A percentile compares a stretch with the other conserved stretches of the same genome.
Conservation (phyloP, 345 rosid species). For the Xanthoceras sorbifolium region DNA sequence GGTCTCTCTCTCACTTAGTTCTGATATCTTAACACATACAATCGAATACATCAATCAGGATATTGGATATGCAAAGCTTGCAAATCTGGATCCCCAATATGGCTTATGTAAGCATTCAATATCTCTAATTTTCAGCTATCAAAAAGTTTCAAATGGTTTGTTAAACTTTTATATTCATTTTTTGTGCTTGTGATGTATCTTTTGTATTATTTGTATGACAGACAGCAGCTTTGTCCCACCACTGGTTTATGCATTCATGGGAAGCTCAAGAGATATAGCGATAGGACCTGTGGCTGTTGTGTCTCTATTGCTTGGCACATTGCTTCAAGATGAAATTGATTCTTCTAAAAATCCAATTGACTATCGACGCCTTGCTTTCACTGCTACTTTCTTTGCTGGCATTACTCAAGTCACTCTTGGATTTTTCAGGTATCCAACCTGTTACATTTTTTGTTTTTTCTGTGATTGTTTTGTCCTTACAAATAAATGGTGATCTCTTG, state of each 20-base stretch:
- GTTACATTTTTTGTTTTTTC: background rate
- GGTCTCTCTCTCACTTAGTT: background rate
- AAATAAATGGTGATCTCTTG: background rate
- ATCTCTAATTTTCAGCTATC: too few species aligned
- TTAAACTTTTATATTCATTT: background rate
- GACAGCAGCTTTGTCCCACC: conserved; percentile 97
- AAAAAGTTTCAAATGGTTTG: background rate
- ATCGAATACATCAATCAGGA: conserved; percentile 49
- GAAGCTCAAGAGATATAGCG: conserved; percentile 97
- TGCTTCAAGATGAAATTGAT: conserved; percentile 75
- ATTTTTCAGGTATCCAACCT: conserved; percentile 53
- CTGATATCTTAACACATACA: background rate
- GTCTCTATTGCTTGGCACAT: conserved; percentile 76
- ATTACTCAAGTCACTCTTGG: conserved; percentile 82
- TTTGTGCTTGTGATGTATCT: too few species aligned
- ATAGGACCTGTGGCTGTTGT: conserved; percentile 99
- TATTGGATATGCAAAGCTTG: conserved; percentile 90
- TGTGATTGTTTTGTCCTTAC: too few species aligned
- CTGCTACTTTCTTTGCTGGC: conserved; percentile 94
- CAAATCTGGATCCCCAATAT: conserved; percentile 72
- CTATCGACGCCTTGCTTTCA: conserved; percentile 78
- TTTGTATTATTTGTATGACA: conserved; percentile 38
- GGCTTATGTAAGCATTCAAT: conserved; percentile 76
- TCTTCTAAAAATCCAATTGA: conserved; percentile 43
- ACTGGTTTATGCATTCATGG: conserved; percentile 90